phyloP scores from a whole-genome alignment of 2,329 filamentous ascomycete species.

The Cladosporium sp. region DNA sequence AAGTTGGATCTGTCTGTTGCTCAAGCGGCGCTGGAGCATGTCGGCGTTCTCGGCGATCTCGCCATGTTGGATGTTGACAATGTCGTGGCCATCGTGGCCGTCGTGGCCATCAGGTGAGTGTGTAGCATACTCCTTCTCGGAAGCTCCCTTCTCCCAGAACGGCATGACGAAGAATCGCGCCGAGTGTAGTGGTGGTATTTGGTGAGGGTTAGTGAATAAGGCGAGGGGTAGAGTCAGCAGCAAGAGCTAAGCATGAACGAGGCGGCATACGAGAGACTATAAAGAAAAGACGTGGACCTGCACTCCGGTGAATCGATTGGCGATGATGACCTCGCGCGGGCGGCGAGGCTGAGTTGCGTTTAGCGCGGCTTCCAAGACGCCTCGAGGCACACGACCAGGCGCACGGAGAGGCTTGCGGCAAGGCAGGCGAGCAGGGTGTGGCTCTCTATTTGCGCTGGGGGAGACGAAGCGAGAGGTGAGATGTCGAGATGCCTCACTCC shows the following conservation, averaged over 20 bases:
- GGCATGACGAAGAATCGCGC: conserved; percentile 14
- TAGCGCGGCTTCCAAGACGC: conserved; percentile 19
- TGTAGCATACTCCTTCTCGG: conserved; percentile 18
- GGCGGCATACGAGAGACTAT: conserved; percentile 4
- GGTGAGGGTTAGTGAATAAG: neutral
- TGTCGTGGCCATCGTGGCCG: conserved; percentile 18
- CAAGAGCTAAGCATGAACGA: neutral
- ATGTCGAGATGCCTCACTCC: neutral
- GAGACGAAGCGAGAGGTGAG: conserved; percentile 5
- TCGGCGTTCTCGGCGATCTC: conserved; percentile 32
- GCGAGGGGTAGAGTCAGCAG: conserved; percentile 3
- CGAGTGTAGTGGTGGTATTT: neutral
- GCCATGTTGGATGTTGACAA: conserved; percentile 22
- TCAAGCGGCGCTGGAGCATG: conserved; percentile 36
- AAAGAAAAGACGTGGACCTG: conserved; percentile 9
- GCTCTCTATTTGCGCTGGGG: conserved; percentile 8
- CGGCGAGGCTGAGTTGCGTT: conserved; percentile 2
- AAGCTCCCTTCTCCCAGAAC: conserved; percentile 18
- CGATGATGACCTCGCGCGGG: conserved; percentile 6
- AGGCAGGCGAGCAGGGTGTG: neutral
- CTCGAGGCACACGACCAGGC: conserved; percentile 20
- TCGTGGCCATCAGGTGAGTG: conserved; percentile 17
- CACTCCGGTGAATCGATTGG: conserved; percentile 9
- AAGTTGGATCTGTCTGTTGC: conserved; percentile 41
- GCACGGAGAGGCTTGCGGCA: conserved; percentile 15